These are phyloP conservation scores for Gomphus bonarii DNA, from an alignment of 1,284 basidiomycete genomes.

Conservation along the genomic window DNA sequence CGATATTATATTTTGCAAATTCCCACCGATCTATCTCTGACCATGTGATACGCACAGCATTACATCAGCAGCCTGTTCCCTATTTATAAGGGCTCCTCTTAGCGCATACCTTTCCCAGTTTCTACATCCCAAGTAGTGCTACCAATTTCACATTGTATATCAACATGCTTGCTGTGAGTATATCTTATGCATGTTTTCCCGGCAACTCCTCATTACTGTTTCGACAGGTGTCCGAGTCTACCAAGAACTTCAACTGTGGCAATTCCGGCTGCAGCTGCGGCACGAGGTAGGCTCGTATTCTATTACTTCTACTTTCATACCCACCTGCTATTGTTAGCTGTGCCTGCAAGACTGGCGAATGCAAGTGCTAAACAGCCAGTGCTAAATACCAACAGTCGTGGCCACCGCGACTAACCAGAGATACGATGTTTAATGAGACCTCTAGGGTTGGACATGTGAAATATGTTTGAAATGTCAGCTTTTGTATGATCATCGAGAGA, in stretches of 20 bases:
- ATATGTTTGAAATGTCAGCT: background rate
- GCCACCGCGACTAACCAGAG: too few relatives aligned
- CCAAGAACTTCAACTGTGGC: constrained; percentile 27
- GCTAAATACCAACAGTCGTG: too few relatives aligned
- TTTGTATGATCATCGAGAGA: background rate
- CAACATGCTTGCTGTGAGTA: background rate
- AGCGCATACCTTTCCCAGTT: background rate
- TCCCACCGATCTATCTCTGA: too few relatives aligned
- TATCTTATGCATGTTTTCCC: background rate
- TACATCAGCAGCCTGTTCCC: background rate
- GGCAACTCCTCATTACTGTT: background rate
- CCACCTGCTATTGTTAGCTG: constrained; percentile 28
- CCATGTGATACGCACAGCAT: background rate
- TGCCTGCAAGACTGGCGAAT: constrained; percentile 44
- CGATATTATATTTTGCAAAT: background rate
- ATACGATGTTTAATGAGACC: too few relatives aligned
- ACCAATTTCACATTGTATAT: background rate
- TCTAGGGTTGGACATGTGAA: background rate
- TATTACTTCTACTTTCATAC: too few relatives aligned
- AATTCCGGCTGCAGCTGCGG: constrained; percentile 52
- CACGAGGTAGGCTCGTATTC: constrained; percentile 29
- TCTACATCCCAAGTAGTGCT: background rate
- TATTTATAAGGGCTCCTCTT: background rate
- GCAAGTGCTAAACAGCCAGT: constrained; percentile 43
- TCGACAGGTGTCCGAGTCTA: background rate